These are phyloP conservation scores for Coniosporium tulheliwenetii DNA, from an alignment of 2,329 filamentous ascomycete species.

Conservation along the genomic window DNA sequence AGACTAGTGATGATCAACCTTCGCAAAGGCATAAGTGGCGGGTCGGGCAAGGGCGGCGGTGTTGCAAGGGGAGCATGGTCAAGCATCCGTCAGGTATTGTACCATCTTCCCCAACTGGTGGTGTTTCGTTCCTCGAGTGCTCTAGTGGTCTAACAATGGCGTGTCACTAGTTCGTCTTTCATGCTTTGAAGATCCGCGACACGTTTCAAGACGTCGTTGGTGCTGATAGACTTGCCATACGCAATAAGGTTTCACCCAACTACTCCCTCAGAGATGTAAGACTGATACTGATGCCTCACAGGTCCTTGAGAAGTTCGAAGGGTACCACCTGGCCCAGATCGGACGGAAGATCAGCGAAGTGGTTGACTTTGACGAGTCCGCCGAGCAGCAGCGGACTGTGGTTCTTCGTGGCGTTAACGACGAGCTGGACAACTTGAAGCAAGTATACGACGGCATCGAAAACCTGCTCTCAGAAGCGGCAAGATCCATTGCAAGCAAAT, in stretches of 20 bases:
- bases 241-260: conserved; percentile 26
- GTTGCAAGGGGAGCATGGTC: conserved; percentile 58
- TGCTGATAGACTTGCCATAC: conserved; percentile 35
- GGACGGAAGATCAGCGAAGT: conserved; percentile 57
- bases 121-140: too few relatives aligned
- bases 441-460: conserved; percentile 62
- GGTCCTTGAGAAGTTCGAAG: conserved; percentile 45
- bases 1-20: conserved; percentile 52
- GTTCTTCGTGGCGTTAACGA: conserved; percentile 57
- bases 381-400: conserved; percentile 53
- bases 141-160: conserved; percentile 1
- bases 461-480: conserved; percentile 55
- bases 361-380: conserved; percentile 67
- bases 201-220: conserved; percentile 41
- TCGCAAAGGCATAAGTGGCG: conserved; percentile 57
- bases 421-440: conserved; percentile 63
- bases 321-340: conserved; percentile 43
- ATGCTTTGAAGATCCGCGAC: conserved; percentile 54
- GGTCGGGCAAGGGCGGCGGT: conserved; percentile 32
- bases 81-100: conserved; percentile 38
- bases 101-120: too few relatives aligned
- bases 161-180: conserved; percentile 46
- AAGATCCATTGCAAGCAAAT: conserved; percentile 41
- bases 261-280: not conserved
- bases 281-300: conserved; percentile 13